phyloP scores from a whole-genome alignment of 495 filamentous ascomycete genomes.

The Xylaria venustula region DNA sequence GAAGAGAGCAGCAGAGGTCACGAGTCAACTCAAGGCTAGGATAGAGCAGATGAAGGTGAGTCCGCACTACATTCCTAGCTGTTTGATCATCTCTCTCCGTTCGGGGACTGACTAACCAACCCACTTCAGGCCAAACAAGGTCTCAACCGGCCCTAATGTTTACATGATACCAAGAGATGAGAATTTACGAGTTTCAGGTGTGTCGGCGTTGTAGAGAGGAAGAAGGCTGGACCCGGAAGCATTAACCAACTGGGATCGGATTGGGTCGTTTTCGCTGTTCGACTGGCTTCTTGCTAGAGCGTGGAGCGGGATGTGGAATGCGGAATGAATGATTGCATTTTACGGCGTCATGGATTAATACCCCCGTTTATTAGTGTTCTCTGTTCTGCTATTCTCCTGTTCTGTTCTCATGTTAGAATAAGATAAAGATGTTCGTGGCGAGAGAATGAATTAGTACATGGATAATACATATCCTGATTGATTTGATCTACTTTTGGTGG shows the following conservation, averaged over 20 bases:
- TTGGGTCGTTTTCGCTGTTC: background rate
- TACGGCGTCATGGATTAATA: conserved; percentile 7
- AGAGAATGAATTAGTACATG: too few relatives aligned
- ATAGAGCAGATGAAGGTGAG: conserved; percentile 77
- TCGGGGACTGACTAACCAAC: background rate
- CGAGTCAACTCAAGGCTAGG: conserved; percentile 90
- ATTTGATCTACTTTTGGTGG: too few relatives aligned
- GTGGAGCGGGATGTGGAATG: too few relatives aligned
- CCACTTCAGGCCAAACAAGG: conserved; percentile 33
- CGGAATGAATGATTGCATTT: too few relatives aligned
- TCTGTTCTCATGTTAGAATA: too few relatives aligned
- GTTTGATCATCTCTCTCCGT: conserved; percentile 3
- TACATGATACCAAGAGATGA: background rate
- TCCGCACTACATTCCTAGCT: background rate
- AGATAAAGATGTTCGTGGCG: too few relatives aligned
- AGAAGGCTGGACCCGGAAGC: background rate
- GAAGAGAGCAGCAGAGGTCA: conserved; percentile 98
- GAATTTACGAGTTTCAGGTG: background rate
- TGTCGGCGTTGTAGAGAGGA: background rate
- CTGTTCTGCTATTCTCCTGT: too few relatives aligned
- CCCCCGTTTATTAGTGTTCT: conserved; percentile 3
- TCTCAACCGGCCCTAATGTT: conserved; percentile 29
- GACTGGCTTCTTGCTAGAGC: background rate
- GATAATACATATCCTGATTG: too few relatives aligned
- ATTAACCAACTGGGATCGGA: too few relatives aligned